phyloP scores from a whole-genome alignment of 352 stramenopile species.

The Phytophthora megakarya region DNA sequence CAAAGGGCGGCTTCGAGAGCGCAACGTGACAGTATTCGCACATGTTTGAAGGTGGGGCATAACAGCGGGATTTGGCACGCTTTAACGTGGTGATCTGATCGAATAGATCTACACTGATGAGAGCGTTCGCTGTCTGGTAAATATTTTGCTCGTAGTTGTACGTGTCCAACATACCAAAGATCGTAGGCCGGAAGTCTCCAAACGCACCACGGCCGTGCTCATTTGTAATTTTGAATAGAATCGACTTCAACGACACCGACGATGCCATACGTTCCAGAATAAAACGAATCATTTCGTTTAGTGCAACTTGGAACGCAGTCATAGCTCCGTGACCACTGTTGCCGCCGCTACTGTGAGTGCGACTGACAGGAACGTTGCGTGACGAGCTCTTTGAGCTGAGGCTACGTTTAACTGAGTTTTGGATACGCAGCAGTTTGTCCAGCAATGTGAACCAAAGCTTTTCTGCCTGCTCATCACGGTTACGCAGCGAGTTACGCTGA shows the following conservation, averaged over 20 bases:
- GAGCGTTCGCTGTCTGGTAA: slow-evolving; percentile 83
- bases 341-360: slow-evolving; percentile 44
- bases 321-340: slow-evolving; percentile 70
- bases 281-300: slow-evolving; percentile 93
- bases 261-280: slow-evolving; percentile 95
- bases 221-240: slow-evolving; percentile 95
- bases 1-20: slow-evolving; percentile 83
- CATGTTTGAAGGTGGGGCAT: slow-evolving; percentile 72
- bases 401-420: slow-evolving; percentile 90
- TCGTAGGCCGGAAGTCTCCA: slow-evolving; percentile 94
- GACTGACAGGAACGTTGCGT: slow-evolving; percentile 48
- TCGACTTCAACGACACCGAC: slow-evolving; percentile 92
- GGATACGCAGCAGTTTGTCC: slow-evolving; percentile 92
- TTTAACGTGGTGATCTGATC: slow-evolving; percentile 86
- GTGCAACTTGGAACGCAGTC: slow-evolving; percentile 86
- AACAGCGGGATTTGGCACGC: slow-evolving; percentile 71
- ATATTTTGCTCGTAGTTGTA: slow-evolving; percentile 93
- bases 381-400: slow-evolving; percentile 78
- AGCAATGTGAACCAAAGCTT: slow-evolving; percentile 96
- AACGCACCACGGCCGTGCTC: slow-evolving; percentile 93
- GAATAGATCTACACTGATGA: slow-evolving; percentile 85
- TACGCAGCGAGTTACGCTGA: slow-evolving; percentile 90
- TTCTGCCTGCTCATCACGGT: slow-evolving; percentile 89
- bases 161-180: slow-evolving; percentile 94
- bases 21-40: slow-evolving; percentile 84